Conservation (phyloP, 441 rosid genomes). For the Jatropha podagrica region DNA sequence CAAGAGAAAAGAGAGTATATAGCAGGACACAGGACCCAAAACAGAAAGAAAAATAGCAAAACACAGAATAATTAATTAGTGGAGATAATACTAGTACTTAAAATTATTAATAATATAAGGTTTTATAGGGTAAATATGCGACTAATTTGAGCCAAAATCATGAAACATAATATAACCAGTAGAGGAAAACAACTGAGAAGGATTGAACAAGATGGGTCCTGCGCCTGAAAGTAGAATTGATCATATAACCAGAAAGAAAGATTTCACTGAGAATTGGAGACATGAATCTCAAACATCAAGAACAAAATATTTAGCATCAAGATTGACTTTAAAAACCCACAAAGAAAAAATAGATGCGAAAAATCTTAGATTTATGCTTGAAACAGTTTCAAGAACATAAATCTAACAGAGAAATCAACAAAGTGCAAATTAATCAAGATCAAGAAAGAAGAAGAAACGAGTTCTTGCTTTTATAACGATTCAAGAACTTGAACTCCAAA, state of each 20-base stretch:
- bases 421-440: background rate
- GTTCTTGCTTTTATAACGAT: constrained; percentile 13
- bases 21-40: constrained; percentile 49
- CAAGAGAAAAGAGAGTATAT: constrained; percentile 20
- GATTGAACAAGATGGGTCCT: constrained; percentile 98
- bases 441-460: background rate
- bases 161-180: constrained; percentile 94
- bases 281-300: constrained; percentile 93
- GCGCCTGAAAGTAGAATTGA: constrained; percentile 77
- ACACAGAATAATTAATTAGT: background rate
- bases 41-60: constrained; percentile 11
- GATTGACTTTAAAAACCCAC: constrained; percentile 7
- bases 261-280: constrained; percentile 91
- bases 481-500: constrained; percentile 14
- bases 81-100: constrained; percentile 10
- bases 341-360: background rate
- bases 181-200: constrained; percentile 94
- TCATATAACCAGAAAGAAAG: constrained; percentile 70
- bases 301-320: constrained; percentile 51
- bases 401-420: constrained; percentile 5
- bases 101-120: background rate
- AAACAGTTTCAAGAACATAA: constrained; percentile 13
- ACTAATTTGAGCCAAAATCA: constrained; percentile 31
- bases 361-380: constrained; percentile 2
- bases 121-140: constrained; percentile 21